A percentile compares a stretch with the other conserved stretches of the same genome.
These are phyloP conservation scores for Auricularia sp. DNA, from an alignment of 768 basidiomycete species.

Conservation along the genomic window DNA sequence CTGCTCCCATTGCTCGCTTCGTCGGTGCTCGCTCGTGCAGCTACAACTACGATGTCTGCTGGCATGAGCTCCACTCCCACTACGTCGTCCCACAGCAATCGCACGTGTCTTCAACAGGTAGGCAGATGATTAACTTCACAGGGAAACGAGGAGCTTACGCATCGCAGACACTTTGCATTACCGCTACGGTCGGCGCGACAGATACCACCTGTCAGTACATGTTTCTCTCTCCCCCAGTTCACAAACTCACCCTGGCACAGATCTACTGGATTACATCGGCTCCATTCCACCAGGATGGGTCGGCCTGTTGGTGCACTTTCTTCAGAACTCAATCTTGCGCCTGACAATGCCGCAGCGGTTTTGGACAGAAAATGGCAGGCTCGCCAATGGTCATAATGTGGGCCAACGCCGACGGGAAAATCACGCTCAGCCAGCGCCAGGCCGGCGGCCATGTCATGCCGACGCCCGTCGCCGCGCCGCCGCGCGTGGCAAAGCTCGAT, in stretches of 20 bases:
- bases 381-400: slow-evolving; percentile 68
- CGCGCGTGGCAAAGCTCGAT: slow-evolving; percentile 37
- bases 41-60: no score
- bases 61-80: no score
- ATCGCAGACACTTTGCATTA: slow-evolving; percentile 36
- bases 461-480: slow-evolving; percentile 41
- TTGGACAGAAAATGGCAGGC: slow-evolving; percentile 44
- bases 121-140: no score
- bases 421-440: slow-evolving; percentile 58
- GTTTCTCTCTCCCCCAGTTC: not conserved
- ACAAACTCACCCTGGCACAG: slow-evolving; percentile 19
- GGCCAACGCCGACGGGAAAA: slow-evolving; percentile 48
- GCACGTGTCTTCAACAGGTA: no score
- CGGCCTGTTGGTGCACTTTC: slow-evolving; percentile 46
- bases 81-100: no score
- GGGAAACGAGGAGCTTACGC: not conserved
- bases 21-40: no score
- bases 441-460: slow-evolving; percentile 48
- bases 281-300: slow-evolving; percentile 43
- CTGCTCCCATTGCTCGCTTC: no score
- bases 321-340: slow-evolving; percentile 16
- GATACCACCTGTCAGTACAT: slow-evolving; percentile 32
- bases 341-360: slow-evolving; percentile 39
- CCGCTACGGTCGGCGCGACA: slow-evolving; percentile 36
- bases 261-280: slow-evolving; percentile 39